Base-by-base conservation (phyloP, 164 flowering plant genomes). In the Vitis amurensis region DNA sequence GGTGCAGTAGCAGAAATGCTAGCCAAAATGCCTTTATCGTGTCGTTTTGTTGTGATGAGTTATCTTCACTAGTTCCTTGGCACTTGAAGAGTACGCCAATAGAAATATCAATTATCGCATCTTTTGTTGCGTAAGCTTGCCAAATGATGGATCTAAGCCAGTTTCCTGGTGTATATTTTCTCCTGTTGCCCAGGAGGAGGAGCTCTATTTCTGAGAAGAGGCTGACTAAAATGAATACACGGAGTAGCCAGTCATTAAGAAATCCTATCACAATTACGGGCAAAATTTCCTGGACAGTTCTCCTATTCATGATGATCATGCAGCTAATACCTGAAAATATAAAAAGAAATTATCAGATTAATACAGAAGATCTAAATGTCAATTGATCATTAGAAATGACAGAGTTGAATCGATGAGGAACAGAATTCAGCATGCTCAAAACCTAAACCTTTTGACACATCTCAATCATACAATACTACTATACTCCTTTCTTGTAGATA, bases 121-220 rank as follows among this genome's bases (percentile, higher is more conserved):
- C 84, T 0, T 83, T 83, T n/a, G 64, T 13, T 29, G 77, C 55
- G 67, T 81, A 84, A 15, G 79, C 72, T 19, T 55, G 51, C 84
- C 87, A 81, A 4, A 84, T 56, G 1, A 50, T 12, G 47, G 70
- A 3, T 51, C 64, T 64, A 8, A 81, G 11, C 72, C 55, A 51
- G 3, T 11, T 61, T 13, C 19, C 37, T 2, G 63, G 3, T 3
- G 7, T 74, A 16, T 44, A 50, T 60, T 70, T 81, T 65, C 87
- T 73, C 19, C 63, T 59, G 9, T 64, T 69, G 13, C 81, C 84
- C n/a, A 75, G 19, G 23, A 48, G 0, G 10, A 68, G 69, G 3
- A 83, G 77, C 1, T 68, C 1, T 5, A 77, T 52, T 52, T 83
- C 83, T 5, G 76, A 12, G 23, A 29, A 1, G 13, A 83, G 78